Base-by-base conservation (phyloP, 495 filamentous ascomycete genomes). In the Aspergillus wentii region DNA sequence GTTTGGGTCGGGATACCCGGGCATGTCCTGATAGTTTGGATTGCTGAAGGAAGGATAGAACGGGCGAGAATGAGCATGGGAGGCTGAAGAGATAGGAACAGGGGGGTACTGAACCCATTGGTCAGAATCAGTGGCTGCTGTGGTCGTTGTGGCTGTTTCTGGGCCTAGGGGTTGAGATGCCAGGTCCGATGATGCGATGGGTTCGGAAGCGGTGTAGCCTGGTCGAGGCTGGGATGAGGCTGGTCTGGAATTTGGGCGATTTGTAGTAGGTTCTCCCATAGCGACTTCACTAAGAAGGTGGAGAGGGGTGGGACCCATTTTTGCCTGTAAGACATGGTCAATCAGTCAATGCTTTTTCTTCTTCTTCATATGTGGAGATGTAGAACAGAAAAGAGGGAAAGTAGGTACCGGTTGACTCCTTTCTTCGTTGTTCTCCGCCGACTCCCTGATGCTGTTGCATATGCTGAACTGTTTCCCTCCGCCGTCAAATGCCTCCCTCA, bases 211-310 rank as follows among this genome's bases (percentile, higher is more conserved):
- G 34, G 36, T 11, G 9, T 42, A n/a, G n/a, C n/a, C n/a, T 33
- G 46, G 23, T n/a, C 44, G 37, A 20, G 35, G 13, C 15, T 36
- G 41, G 9, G 23, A 23, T 3, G 42, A 22, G n/a, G 32, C 34
- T 5, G 38, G 19, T 17, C 49, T 46, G 46, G 40, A 51, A 14
- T 44, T 54, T 18, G 54, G n/a, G n/a, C n/a, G n/a, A n/a, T n/a
- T n/a, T n/a, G n/a, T n/a, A n/a, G n/a, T n/a, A n/a, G n/a, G 53
- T 5, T 82, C 70, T 10, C 72, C 73, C 41, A 76, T 79, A 18
- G 82, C 82, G 23, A 85, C 72, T 51, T 84, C 82, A 38, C 80
- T 84, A 11, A 87, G 68, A 6, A 87, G 53, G 36, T 84, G 79
- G 10, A 85, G 64, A 0, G 76, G 77, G 0, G 75, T 79, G 43